Conservation (phyloP, 371 early-diverging fungal genomes). For the Aphelidium insulamus region DNA sequence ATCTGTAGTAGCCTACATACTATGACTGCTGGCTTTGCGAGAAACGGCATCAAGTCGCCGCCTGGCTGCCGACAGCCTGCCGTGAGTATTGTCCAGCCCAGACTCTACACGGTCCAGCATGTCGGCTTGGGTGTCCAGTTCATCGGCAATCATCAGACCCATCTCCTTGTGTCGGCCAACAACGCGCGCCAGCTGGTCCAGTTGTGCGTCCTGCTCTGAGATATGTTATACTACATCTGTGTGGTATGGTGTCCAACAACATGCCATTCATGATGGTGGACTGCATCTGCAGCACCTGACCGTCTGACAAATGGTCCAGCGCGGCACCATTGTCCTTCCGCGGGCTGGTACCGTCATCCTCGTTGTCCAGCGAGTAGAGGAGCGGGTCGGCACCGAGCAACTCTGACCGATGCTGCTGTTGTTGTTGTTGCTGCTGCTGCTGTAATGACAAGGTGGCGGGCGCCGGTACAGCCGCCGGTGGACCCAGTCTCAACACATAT, state of each 20-base stretch:
- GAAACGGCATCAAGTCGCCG: constrained; percentile 22
- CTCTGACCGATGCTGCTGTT: no score
- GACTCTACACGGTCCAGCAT: constrained; percentile 45
- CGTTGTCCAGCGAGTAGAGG: constrained; percentile 27
- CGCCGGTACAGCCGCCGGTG: no score
- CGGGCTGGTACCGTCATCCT: constrained; percentile 22
- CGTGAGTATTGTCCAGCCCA: constrained; percentile 33
- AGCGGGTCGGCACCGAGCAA: no score
- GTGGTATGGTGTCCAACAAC: constrained; percentile 1
- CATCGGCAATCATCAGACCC: constrained; percentile 48
- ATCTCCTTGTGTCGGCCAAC: constrained; percentile 49
- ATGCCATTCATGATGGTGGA: constrained; percentile 48
- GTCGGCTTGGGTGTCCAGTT: constrained; percentile 47
- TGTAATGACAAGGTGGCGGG: no score
- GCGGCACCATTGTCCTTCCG: constrained; percentile 14
- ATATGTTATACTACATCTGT: neutral
- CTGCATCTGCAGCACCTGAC: constrained; percentile 44
- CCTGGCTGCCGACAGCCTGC: constrained; percentile 25
- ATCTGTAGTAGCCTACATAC: constrained; percentile 1
- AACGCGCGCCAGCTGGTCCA: constrained; percentile 37
- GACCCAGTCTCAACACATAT: no score
- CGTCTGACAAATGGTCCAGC: constrained; percentile 22
- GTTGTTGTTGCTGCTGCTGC: constrained; percentile 19
- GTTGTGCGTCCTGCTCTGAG: constrained; percentile 45
- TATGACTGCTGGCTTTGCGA: constrained; percentile 5